Evolutionary conservation across 345 rosid genomes (phyloP).

Genomic region (Populus deltoides): DNA sequence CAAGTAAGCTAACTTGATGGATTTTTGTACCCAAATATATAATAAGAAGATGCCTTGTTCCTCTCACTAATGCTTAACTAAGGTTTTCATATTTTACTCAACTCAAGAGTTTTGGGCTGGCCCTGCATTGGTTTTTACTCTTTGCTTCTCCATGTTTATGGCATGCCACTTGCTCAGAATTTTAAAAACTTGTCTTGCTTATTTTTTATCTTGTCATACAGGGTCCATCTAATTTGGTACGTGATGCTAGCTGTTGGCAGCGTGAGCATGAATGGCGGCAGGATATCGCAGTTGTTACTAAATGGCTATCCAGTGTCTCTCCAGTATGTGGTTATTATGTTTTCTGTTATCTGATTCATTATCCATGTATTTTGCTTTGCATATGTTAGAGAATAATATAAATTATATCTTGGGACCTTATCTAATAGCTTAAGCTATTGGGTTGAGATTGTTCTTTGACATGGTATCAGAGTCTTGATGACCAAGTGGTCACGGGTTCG

Average conservation of each 20-base stretch:
- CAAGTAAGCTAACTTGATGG: constrained; percentile 45
- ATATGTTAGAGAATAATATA: not conserved
- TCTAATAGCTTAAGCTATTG: too few relatives aligned
- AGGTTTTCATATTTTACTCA: not conserved
- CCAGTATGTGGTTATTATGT: constrained; percentile 53
- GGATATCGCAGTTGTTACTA: constrained; percentile 94
- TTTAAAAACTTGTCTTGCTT: constrained; percentile 8
- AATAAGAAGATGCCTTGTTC: constrained; percentile 7
- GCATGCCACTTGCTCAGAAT: constrained; percentile 1
- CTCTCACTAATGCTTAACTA: constrained; percentile 5
- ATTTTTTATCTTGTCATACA: constrained; percentile 30
- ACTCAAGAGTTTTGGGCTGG: not conserved
- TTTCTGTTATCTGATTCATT: constrained; percentile 7
- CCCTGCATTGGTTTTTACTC: constrained; percentile 1
- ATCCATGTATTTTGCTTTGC: not conserved
- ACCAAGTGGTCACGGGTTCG: too few relatives aligned
- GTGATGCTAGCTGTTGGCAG: constrained; percentile 95
- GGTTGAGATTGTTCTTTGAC: too few relatives aligned
- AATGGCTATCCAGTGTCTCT: constrained; percentile 93
- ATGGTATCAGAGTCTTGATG: too few relatives aligned
- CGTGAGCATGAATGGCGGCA: constrained; percentile 99
- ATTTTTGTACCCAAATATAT: not conserved
- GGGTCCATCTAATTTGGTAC: constrained; percentile 82
- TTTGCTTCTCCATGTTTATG: not conserved
- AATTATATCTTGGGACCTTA: too few relatives aligned